A percentile compares a stretch with the other conserved stretches of the same genome.
Evolutionary conservation across 2,329 filamentous ascomycete genomes (phyloP).

Genomic region (Penicillium italicum): DNA sequence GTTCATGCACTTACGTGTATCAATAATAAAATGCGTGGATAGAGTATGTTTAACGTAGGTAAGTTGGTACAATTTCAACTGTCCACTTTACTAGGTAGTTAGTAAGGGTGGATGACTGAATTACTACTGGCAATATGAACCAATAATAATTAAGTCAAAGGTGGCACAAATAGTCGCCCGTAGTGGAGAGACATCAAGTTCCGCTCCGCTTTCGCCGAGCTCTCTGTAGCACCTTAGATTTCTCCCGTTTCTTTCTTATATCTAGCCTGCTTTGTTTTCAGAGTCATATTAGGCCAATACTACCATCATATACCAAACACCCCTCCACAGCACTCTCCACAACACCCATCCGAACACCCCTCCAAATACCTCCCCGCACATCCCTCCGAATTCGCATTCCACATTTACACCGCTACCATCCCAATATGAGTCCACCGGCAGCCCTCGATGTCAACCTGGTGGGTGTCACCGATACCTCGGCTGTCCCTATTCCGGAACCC

Average conservation of each 20-base stretch:
- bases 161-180: too few species aligned
- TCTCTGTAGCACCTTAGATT: not conserved
- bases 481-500: conserved; percentile 37
- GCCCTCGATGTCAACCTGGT: conserved; percentile 31
- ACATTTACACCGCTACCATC: not conserved
- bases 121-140: too few species aligned
- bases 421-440: conserved; percentile 24
- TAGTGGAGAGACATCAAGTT: not conserved
- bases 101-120: too few species aligned
- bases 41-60: too few species aligned
- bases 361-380: not conserved
- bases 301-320: not conserved
- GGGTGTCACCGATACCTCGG: conserved; percentile 37
- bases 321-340: not conserved
- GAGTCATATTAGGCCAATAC: not conserved
- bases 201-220: conserved; percentile 10
- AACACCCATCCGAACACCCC: not conserved
- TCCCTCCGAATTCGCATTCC: not conserved
- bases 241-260: not conserved
- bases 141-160: too few species aligned
- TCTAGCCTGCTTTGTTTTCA: not conserved
- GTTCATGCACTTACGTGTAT: too few species aligned
- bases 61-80: too few species aligned
- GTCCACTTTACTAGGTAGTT: too few species aligned
- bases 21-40: too few species aligned